Conservation (phyloP, 1,284 basidiomycete species). For the Acaromyces ingoldii region DNA sequence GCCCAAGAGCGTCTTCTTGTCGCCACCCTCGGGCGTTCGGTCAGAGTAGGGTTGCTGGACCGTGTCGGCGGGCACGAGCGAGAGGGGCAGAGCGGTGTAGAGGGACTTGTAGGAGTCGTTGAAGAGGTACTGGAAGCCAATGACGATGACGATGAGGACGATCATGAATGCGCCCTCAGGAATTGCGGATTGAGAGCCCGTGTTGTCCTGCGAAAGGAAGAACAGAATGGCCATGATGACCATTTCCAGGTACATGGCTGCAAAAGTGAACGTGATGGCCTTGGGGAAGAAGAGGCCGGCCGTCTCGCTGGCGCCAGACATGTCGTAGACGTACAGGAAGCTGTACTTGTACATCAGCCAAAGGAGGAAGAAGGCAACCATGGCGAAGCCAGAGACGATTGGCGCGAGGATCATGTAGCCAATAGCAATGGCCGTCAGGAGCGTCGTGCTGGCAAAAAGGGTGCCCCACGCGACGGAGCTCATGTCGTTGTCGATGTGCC, state of each 20-base stretch:
- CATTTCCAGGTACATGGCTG: conserved; percentile 58
- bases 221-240: conserved; percentile 46
- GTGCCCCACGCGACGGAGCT: conserved; percentile 76
- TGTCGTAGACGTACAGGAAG: conserved; percentile 60
- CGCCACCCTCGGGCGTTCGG: conserved; percentile 11
- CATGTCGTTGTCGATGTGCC: conserved; percentile 67
- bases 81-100: conserved; percentile 34
- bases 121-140: conserved; percentile 55
- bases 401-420: conserved; percentile 85
- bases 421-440: conserved; percentile 40
- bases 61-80: no score
- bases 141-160: conserved; percentile 72
- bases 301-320: conserved; percentile 70
- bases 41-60: neutral
- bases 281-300: conserved; percentile 93
- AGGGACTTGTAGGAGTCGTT: conserved; percentile 45
- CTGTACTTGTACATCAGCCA: conserved; percentile 63
- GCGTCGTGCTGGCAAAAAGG: conserved; percentile 52
- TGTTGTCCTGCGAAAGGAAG: conserved; percentile 35
- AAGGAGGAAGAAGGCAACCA: conserved; percentile 74
- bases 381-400: conserved; percentile 85
- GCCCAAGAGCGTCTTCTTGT: conserved; percentile 23
- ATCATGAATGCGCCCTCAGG: conserved; percentile 66
- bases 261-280: conserved; percentile 85
- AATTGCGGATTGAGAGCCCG: conserved; percentile 29